Conservation (phyloP, 1,284 basidiomycete genomes). For the Schizophyllum amplum region DNA sequence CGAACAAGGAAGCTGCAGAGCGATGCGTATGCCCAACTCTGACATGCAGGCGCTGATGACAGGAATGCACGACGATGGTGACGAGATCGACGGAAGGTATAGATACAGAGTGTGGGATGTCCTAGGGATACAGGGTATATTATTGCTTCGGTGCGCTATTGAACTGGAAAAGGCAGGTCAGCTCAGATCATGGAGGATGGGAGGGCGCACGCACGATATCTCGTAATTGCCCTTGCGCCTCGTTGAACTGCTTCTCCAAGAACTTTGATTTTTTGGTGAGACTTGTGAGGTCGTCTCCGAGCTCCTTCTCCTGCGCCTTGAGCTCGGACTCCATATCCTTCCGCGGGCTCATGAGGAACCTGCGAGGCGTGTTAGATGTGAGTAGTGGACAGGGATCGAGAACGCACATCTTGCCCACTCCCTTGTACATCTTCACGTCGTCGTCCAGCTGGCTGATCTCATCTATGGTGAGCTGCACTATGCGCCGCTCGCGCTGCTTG, state of each 20-base stretch:
- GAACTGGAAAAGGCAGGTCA: conserved; percentile 32
- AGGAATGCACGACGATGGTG: no score
- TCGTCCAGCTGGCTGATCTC: conserved; percentile 60
- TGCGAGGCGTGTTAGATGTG: conserved; percentile 21
- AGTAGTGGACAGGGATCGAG: conserved; percentile 1
- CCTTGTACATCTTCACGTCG: conserved; percentile 78
- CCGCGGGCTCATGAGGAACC: conserved; percentile 87
- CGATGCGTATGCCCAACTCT: no score
- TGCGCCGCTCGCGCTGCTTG: conserved; percentile 82
- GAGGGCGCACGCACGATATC: conserved; percentile 62
- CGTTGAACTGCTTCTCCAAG: conserved; percentile 85
- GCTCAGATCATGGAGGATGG: conserved; percentile 1
- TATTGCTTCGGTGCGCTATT: conserved; percentile 51
- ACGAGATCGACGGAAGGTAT: no score
- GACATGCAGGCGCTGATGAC: no score
- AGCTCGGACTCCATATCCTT: conserved; percentile 71
- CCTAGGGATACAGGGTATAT: conserved; percentile 6
- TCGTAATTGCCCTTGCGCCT: conserved; percentile 77
- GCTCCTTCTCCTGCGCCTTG: conserved; percentile 67
- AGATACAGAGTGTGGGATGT: neutral
- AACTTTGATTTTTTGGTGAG: conserved; percentile 79
- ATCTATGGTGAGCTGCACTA: conserved; percentile 79
- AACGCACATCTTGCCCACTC: conserved; percentile 85
- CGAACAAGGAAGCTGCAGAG: neutral
- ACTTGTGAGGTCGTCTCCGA: conserved; percentile 73